Percentiles rank a stretch among this genome's conserved stretches.
Conservation (phyloP, 1,139 yeast species). For the Blastobotrys proliferans region DNA sequence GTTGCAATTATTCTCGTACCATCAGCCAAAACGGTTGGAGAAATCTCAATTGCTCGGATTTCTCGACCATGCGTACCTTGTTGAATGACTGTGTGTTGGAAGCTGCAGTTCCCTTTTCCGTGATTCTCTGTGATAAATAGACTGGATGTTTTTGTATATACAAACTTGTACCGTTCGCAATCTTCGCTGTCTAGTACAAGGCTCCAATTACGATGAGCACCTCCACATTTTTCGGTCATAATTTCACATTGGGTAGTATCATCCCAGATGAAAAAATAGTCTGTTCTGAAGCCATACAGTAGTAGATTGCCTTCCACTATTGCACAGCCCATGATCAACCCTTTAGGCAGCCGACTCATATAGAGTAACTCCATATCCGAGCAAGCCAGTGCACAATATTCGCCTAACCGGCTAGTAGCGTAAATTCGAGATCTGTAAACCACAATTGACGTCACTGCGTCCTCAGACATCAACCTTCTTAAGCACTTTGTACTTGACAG, state of each 20-base stretch:
- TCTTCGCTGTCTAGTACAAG: conserved; percentile 19
- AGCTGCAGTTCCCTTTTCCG: conserved; percentile 23
- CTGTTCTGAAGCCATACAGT: conserved; percentile 78
- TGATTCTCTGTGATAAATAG: conserved; percentile 16
- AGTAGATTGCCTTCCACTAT: conserved; percentile 50
- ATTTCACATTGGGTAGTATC: conserved; percentile 73
- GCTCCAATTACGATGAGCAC: conserved; percentile 82
- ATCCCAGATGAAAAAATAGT: conserved; percentile 75
- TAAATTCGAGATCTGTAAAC: conserved; percentile 8
- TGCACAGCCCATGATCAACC: conserved; percentile 71
- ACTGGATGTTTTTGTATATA: conserved; percentile 51
- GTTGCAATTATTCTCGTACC: conserved; percentile 46
- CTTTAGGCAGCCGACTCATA: conserved; percentile 63
- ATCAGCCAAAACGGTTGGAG: conserved; percentile 26
- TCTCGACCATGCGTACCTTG: conserved; percentile 90
- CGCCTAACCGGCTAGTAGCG: conserved; percentile 32
- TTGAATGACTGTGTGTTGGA: conserved; percentile 34
- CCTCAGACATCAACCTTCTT: conserved; percentile 64
- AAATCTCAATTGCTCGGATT: conserved; percentile 37
- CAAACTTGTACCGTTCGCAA: conserved; percentile 35
- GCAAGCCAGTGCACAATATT: conserved; percentile 15
- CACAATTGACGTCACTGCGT: conserved; percentile 60
- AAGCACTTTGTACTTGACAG: conserved; percentile 34
- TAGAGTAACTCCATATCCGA: conserved; percentile 42
- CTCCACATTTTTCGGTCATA: conserved; percentile 77